Evolutionary conservation across 75 land plant species (phyloP).

Genomic region (Picea glauca): DNA sequence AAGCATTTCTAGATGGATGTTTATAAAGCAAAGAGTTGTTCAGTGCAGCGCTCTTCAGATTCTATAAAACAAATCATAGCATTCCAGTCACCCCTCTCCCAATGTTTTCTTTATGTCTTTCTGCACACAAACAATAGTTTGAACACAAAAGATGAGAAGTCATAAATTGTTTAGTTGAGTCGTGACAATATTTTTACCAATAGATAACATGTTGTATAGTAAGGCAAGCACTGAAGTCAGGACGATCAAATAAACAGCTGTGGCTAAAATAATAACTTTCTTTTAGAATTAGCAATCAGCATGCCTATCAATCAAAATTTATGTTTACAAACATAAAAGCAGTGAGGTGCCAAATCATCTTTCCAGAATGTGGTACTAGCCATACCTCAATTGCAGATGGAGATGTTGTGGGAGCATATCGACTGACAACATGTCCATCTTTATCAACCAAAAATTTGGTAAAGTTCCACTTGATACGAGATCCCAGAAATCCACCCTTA

Average conservation of each 20-base stretch:
- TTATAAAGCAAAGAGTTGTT: background rate
- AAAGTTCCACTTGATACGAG: conserved; percentile 86
- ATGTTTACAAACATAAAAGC: too few relatives aligned
- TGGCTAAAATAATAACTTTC: background rate
- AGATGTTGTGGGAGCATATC: conserved; percentile 84
- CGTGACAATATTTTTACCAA: too few relatives aligned
- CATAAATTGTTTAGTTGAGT: background rate
- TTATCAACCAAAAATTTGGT: conserved; percentile 78
- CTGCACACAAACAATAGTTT: background rate
- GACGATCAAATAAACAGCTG: background rate
- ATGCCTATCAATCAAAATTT: too few relatives aligned
- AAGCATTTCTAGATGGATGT: background rate
- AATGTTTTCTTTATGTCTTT: conserved; percentile 2
- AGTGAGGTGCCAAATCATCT: too few relatives aligned
- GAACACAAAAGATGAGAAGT: background rate
- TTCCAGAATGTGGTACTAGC: background rate
- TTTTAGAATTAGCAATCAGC: background rate
- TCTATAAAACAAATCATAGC: background rate
- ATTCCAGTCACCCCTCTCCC: conserved; percentile 6
- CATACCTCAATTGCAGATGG: conserved; percentile 68
- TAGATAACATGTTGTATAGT: too few relatives aligned
- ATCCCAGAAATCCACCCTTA: conserved; percentile 73
- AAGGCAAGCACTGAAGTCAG: background rate
- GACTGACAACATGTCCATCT: conserved; percentile 72
- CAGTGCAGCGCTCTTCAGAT: background rate